Conservation (phyloP, 345 rosid species). For the Rhodamnia rubescens region DNA sequence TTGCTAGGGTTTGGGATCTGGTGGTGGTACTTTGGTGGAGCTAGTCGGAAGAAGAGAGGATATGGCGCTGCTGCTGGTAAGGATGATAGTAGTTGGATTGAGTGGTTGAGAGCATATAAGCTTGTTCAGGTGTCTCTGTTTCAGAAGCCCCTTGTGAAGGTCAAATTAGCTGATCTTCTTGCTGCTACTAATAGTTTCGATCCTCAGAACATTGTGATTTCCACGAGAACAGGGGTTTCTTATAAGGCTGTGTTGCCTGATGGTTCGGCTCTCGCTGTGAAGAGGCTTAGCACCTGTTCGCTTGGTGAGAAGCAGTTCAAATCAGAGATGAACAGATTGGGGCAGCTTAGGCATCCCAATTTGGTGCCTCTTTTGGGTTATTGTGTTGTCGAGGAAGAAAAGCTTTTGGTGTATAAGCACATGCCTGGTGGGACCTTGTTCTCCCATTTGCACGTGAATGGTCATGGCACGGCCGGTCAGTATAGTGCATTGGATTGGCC, state of each 20-base stretch:
- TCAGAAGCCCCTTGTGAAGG: constrained; percentile 46
- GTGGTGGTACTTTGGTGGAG: constrained; percentile 41
- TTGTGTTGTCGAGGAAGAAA: constrained; percentile 46
- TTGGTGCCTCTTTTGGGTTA: constrained; percentile 54
- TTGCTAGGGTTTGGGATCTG: constrained; percentile 30
- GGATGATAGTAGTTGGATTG: constrained; percentile 41
- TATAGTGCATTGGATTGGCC: constrained; percentile 36
- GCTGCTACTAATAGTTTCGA: constrained; percentile 33
- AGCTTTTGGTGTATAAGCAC: constrained; percentile 17
- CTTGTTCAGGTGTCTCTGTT: constrained; percentile 54
- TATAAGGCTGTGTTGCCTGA: constrained; percentile 42
- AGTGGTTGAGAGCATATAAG: constrained; percentile 34
- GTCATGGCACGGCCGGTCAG: not conserved
- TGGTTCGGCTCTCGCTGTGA: constrained; percentile 46
- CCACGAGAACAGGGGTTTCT: constrained; percentile 38
- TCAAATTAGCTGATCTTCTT: constrained; percentile 36
- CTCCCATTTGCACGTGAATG: constrained; percentile 21
- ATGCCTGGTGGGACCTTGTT: constrained; percentile 44
- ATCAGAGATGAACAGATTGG: constrained; percentile 45
- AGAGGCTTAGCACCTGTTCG: constrained; percentile 33
- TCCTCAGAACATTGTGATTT: constrained; percentile 16
- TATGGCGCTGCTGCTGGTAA: constrained; percentile 22
- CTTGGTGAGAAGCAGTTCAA: constrained; percentile 41
- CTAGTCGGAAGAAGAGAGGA: constrained; percentile 20
- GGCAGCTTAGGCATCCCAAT: constrained; percentile 52